A percentile compares a stretch with the other conserved stretches of the same genome.
Conservation (phyloP, 148 eudicot genomes). For the Talinum fruticosum region DNA sequence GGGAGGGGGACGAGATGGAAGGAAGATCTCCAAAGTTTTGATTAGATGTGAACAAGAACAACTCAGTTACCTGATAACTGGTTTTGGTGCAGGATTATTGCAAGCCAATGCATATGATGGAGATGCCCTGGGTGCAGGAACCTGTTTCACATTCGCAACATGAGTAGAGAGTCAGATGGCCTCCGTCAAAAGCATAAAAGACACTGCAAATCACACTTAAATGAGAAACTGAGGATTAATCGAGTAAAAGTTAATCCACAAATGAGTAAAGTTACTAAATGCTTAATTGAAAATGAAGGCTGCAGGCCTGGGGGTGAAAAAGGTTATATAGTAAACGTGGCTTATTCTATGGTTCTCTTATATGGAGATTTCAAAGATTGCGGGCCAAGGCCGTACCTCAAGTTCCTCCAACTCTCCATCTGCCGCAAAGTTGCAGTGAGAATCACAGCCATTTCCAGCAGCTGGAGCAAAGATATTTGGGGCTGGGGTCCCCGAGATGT, state of each 20-base stretch:
- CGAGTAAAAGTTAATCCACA: neutral
- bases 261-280: neutral
- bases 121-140: neutral
- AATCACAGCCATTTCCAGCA: neutral
- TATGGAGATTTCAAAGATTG: no score
- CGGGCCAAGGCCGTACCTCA: neutral
- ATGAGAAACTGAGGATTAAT: neutral
- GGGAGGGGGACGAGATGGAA: neutral
- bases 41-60: neutral
- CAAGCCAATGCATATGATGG: neutral
- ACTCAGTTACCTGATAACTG: neutral
- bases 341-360: no score
- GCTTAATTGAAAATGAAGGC: no score
- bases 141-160: neutral
- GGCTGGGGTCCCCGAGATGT: neutral
- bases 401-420: slow-evolving; percentile 5
- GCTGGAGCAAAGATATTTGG: no score
- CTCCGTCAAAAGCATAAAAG: neutral
- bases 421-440: neutral
- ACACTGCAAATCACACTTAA: neutral
- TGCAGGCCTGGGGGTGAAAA: neutral
- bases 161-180: neutral
- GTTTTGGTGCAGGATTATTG: neutral
- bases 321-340: no score
- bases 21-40: neutral